Evolutionary conservation across 306 rosid genomes (phyloP), one percentile per base, ranked within the genome.

Genomic region (Corylus avellana): DNA sequence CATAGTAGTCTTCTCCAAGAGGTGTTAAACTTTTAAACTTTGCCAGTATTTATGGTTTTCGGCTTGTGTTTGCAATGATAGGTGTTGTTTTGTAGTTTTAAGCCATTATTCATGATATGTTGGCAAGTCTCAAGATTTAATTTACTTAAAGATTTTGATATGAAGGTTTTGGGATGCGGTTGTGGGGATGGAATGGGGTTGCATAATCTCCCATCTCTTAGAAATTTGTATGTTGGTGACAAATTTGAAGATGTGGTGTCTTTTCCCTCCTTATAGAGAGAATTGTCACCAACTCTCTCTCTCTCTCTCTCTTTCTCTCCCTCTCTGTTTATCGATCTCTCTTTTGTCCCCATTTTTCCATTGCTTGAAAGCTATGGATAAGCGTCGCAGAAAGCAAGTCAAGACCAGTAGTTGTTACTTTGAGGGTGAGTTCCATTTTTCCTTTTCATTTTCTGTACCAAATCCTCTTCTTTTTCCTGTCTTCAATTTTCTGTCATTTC

Each of bases 321-420:
- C 56, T 32, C 49, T 22, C 22, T 22, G 22, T 22, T 22, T 22
- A 22, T 22, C 22, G 29, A 9, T 56, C 73, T 46, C 70, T 55
- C 25, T 11, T 9, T 58, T 10, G 8, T 22, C 53, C 48, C 48
- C n/a, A 66, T 32, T 25, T 22, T 51, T 29, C 58, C 9, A 48
- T 17, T 55, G 61, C 25, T 22, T 22, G 49, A 69, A 10, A 79
- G 25, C 25, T 22, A 22, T 88, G 89, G 87, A 83, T 80, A 83
- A 73, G 25, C 84, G 82, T 79, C 70, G 80, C 51, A 77, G 81
- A 80, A 83, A 80, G 76, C 81, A 85, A 59, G 85, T 71, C 17
- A 85, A 75, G 80, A 54, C 42, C 42, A 68, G 73, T 75, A 61
- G 57, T 13, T 81, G 73, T 59, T 51, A 18, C 80, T 83, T 80